Evolutionary conservation across 140 eudicot species (phyloP).

Genomic region (Oenanthe javanica): DNA sequence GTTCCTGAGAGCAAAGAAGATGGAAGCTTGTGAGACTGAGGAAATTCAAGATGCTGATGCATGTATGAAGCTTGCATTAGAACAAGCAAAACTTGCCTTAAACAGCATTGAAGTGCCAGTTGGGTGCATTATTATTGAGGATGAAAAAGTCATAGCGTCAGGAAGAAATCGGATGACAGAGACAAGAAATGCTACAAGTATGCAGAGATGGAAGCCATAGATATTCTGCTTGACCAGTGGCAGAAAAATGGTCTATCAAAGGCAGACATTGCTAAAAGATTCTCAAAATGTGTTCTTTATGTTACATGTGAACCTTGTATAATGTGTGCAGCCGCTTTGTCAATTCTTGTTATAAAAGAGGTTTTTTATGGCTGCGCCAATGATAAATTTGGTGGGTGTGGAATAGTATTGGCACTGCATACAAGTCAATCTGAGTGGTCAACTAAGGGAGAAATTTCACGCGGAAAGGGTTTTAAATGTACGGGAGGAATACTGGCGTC

Average conservation of each 20-base stretch:
- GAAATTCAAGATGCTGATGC: background rate
- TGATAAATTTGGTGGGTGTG: conserved; percentile 98
- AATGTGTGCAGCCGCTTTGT: conserved; percentile 88
- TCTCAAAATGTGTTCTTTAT: conserved; percentile 64
- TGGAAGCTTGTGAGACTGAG: background rate
- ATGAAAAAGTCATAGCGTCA: conserved; percentile 53
- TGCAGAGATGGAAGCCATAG: conserved; percentile 94
- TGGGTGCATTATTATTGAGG: conserved; percentile 70
- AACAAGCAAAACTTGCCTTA: conserved; percentile 71
- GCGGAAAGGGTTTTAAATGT: conserved; percentile 52
- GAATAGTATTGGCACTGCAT: conserved; percentile 73
- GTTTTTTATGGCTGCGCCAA: no score
- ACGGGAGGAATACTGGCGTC: conserved; percentile 76
- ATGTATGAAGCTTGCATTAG: conserved; percentile 8
- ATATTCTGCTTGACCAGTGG: conserved; percentile 62
- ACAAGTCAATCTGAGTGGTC: conserved; percentile 22
- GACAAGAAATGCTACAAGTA: conserved; percentile 93
- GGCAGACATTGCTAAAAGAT: conserved; percentile 41
- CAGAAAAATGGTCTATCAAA: conserved; percentile 38
- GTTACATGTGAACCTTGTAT: conserved; percentile 98
- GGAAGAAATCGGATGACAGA: conserved; percentile 81
- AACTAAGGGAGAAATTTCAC: conserved; percentile 22
- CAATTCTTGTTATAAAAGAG: no score
- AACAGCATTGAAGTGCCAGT: conserved; percentile 85
- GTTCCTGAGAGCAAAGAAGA: background rate